Evolutionary conservation across 2,329 filamentous ascomycete species (phyloP).

Genomic region (Trichoderma sp.): DNA sequence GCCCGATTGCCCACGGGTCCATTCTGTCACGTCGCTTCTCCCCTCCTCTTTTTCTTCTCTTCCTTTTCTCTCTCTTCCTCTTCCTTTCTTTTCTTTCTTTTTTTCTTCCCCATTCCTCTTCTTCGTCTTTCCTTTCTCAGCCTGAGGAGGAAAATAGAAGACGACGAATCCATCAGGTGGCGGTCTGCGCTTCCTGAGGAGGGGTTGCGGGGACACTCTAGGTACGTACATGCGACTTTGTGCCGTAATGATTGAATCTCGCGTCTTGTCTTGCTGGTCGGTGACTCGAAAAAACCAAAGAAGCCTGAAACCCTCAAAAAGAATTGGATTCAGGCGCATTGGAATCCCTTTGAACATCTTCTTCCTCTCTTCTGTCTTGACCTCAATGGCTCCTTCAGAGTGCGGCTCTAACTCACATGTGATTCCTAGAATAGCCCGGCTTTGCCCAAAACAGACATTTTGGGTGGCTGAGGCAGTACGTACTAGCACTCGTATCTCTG

Average conservation of each 20-base stretch:
- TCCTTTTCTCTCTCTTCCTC: background rate
- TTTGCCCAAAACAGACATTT: background rate
- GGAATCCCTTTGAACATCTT: background rate
- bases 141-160: background rate
- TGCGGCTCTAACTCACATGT: conserved; percentile 4
- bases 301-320: background rate
- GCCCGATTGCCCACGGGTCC: conserved; percentile 7
- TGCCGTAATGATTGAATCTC: background rate
- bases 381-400: background rate
- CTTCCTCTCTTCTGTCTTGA: background rate
- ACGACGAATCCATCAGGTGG: background rate
- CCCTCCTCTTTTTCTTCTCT: background rate
- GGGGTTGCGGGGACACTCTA: background rate
- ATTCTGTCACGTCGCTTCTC: background rate
- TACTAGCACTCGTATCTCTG: background rate
- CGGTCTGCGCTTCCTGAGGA: background rate
- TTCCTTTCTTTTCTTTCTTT: background rate
- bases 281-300: background rate
- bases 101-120: background rate
- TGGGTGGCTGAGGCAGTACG: conserved; percentile 8
- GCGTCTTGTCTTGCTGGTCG: background rate
- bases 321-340: background rate
- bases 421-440: background rate
- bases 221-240: background rate
- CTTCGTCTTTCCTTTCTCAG: background rate